These are phyloP conservation scores for Suillus spraguei DNA, from an alignment of 768 basidiomycete genomes.

Conservation along the genomic window DNA sequence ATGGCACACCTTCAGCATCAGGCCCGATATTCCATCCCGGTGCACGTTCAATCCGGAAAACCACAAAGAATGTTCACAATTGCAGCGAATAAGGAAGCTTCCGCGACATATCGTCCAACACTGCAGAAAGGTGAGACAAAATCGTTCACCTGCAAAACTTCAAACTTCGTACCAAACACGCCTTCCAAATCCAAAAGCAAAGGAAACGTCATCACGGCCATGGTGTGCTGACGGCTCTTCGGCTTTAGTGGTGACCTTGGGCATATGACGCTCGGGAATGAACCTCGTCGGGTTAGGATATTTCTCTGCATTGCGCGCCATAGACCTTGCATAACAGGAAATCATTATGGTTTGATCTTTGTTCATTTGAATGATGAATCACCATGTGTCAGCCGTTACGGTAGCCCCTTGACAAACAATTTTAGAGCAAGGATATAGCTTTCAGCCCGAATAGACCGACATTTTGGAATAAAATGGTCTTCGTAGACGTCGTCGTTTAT, in stretches of 20 bases:
- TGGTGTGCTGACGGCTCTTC: too few relatives aligned
- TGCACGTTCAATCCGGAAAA: constrained; percentile 19
- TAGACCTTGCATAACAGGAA: too few relatives aligned
- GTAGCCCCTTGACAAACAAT: too few relatives aligned
- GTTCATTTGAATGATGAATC: too few relatives aligned
- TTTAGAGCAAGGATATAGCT: neutral
- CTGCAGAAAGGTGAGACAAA: constrained; percentile 24
- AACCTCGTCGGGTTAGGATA: too few relatives aligned
- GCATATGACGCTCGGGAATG: too few relatives aligned
- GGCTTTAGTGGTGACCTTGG: too few relatives aligned
- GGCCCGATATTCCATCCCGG: constrained; percentile 22
- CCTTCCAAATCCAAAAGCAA: constrained; percentile 46
- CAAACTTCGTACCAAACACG: constrained; percentile 22
- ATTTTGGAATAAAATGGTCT: constrained; percentile 51
- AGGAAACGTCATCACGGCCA: constrained; percentile 19
- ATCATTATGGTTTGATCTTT: too few relatives aligned
- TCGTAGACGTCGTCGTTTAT: constrained; percentile 45
- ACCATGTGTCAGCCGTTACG: too few relatives aligned
- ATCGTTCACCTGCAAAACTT: neutral
- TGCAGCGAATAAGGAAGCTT: constrained; percentile 37
- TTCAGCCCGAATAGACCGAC: neutral
- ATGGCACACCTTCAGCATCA: constrained; percentile 23
- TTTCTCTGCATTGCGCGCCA: too few relatives aligned
- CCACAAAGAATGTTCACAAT: constrained; percentile 25
- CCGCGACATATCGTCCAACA: constrained; percentile 45